phyloP scores from a whole-genome alignment of 108 stramenopile species.

The Nannochloropsis gaditana region DNA sequence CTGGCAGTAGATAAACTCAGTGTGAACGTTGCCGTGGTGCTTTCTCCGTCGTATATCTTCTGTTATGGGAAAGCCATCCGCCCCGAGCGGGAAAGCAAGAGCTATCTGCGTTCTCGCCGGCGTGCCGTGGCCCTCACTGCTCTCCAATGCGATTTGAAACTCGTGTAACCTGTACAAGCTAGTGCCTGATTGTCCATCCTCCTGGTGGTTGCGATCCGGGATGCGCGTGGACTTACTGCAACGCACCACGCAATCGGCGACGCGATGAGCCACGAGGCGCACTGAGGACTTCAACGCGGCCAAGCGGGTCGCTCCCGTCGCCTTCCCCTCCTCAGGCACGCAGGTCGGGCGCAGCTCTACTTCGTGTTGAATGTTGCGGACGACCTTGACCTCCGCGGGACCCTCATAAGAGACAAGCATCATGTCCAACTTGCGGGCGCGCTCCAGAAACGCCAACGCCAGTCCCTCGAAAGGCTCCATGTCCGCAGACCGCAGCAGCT shows the following conservation, averaged over 20 bases:
- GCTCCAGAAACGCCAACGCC: background rate
- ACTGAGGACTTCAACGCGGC: background rate
- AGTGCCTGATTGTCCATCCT: background rate
- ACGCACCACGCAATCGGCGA: constrained; percentile 11
- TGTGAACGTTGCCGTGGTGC: background rate
- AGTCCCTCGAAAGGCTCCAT: constrained; percentile 19
- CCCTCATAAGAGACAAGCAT: constrained; percentile 6
- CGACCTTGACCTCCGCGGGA: background rate
- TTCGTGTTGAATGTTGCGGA: background rate
- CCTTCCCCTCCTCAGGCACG: background rate
- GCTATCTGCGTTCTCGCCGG: background rate
- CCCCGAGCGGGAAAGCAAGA: background rate
- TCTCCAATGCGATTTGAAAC: background rate
- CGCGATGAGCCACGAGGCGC: constrained; percentile 4
- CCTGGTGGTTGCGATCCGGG: background rate
- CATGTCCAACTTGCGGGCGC: background rate
- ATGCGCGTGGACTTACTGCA: constrained; percentile 9
- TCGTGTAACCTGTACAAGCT: background rate
- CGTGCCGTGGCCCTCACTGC: background rate
- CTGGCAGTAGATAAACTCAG: background rate
- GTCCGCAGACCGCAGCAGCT: constrained; percentile 11
- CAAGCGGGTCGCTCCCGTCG: background rate
- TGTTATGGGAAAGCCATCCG: background rate
- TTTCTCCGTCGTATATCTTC: background rate
- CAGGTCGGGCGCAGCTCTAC: background rate